Percentiles rank a stretch among this genome's conserved stretches.
These are phyloP conservation scores for Hortaea sp. DNA, from an alignment of 2,329 filamentous ascomycete species.

Conservation along the genomic window DNA sequence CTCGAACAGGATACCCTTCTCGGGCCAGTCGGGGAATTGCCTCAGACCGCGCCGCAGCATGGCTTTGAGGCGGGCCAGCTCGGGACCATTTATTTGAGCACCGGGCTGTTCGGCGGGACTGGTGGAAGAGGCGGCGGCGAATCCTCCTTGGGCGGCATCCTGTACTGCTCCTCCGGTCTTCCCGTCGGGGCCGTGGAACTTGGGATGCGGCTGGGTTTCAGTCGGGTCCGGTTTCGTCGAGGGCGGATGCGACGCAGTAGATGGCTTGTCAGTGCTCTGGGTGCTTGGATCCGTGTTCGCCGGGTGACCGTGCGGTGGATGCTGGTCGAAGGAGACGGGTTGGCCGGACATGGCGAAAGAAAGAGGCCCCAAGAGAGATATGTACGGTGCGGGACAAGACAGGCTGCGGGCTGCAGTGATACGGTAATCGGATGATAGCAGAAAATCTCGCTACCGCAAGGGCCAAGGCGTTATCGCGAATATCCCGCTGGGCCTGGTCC, in stretches of 20 bases:
- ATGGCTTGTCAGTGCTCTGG: slow-evolving; percentile 17
- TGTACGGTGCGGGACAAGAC: not conserved
- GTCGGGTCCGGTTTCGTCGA: slow-evolving; percentile 24
- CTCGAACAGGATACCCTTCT: slow-evolving; percentile 87
- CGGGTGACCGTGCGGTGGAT: slow-evolving; percentile 21
- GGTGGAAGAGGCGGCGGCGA: slow-evolving; percentile 40
- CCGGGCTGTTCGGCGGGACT: slow-evolving; percentile 18
- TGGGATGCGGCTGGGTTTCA: slow-evolving; percentile 7
- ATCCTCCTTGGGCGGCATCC: slow-evolving; percentile 38
- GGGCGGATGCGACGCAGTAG: slow-evolving; percentile 24
- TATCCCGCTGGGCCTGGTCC: too few species aligned
- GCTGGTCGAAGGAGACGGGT: slow-evolving; percentile 14
- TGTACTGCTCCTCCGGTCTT: slow-evolving; percentile 7
- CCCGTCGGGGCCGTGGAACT: slow-evolving; percentile 6
- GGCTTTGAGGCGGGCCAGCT: slow-evolving; percentile 48
- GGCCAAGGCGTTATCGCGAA: not conserved
- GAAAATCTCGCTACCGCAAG: not conserved
- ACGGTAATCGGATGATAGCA: not conserved
- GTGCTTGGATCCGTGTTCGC: slow-evolving; percentile 17
- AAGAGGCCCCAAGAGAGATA: not conserved
- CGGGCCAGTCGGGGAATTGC: slow-evolving; percentile 85
- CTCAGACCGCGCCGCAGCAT: slow-evolving; percentile 64
- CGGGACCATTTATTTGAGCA: not conserved
- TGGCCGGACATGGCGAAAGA: slow-evolving; percentile 18
- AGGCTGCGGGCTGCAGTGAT: not conserved